Evolutionary conservation across 257 asterid species (phyloP), one percentile per base, ranked within the genome.

Genomic region (Solanum gandarillasii): DNA sequence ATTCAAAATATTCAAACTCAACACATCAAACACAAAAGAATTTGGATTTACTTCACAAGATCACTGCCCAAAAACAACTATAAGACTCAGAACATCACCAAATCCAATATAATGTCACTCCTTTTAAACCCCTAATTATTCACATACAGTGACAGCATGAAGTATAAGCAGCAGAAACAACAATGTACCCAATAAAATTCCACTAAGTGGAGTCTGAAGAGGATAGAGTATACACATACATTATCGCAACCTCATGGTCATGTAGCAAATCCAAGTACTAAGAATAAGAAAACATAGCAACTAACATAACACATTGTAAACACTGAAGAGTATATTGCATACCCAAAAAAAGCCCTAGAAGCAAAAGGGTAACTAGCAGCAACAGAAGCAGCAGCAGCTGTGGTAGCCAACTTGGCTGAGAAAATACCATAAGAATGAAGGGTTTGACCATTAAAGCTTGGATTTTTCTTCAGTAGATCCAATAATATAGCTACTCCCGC

Each of bases 301-400:
- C 18, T 38, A 41, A 43, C 39, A 43, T 16, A 79, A n/a, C 16
- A 43, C 6, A 25, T 43, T 7, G 12, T 79, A 79, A 79, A 79
- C 25, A 79, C 25, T 25, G 7, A 81, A 27, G 65, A n/a, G 36
- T 43, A 18, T 81, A 46, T 41, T 27, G 67, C 46, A 20, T 89
- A 94, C 98, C 98, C 92, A 16, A 93, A 88, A 9, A 94, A 83
- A 68, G 95, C 91, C 87, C 93, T 90, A 74, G 91, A 88, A 14
- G 98, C 94, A 88, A 95, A 93, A 34, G 97, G 98, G 72, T 95
- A 83, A 38, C 90, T 43, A 83, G 91, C 73, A 58, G 94, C 93
- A 25, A 92, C 87, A 46, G 94, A 90, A 73, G 93, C 46, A 60
- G 92, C 91, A 75, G 93, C 91, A 41, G 92, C 83, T 70, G 94